phyloP scores from a whole-genome alignment of 2,329 filamentous ascomycete species.

The Aureobasidium sp. region DNA sequence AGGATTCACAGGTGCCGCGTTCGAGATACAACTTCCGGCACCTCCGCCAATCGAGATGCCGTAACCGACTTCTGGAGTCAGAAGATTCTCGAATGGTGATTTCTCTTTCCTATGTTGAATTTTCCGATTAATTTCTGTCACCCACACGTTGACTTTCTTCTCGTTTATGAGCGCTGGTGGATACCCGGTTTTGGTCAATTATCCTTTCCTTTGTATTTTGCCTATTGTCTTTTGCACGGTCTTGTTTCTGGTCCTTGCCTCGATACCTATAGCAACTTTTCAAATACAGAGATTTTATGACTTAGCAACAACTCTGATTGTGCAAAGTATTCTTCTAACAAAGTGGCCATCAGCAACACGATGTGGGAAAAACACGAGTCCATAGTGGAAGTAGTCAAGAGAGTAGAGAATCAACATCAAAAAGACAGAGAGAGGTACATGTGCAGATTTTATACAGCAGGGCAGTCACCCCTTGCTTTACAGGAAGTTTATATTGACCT shows the following conservation, averaged over 20 bases:
- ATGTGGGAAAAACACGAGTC: not conserved
- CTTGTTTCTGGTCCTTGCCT: not conserved
- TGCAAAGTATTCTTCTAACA: no score
- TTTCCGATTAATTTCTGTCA: not conserved
- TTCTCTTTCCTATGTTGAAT: not conserved
- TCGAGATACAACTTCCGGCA: not conserved
- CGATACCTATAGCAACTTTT: not conserved
- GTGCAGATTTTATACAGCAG: not conserved
- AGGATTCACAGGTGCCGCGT: not conserved
- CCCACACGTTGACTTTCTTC: not conserved
- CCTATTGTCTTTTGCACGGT: not conserved
- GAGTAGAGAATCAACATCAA: not conserved
- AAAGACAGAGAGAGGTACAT: not conserved
- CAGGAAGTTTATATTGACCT: not conserved
- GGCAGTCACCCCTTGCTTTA: not conserved
- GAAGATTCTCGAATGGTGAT: not conserved
- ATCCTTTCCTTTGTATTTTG: not conserved
- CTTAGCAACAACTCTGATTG: not conserved
- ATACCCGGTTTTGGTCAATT: not conserved
- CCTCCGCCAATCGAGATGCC: conserved; percentile 6
- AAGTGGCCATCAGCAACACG: not conserved
- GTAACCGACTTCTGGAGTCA: not conserved
- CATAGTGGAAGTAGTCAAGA: not conserved
- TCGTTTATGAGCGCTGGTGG: not conserved
- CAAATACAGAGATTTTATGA: not conserved